Conservation (phyloP, 805 yeast species). For the Isabelozyma pseudorhagii region DNA sequence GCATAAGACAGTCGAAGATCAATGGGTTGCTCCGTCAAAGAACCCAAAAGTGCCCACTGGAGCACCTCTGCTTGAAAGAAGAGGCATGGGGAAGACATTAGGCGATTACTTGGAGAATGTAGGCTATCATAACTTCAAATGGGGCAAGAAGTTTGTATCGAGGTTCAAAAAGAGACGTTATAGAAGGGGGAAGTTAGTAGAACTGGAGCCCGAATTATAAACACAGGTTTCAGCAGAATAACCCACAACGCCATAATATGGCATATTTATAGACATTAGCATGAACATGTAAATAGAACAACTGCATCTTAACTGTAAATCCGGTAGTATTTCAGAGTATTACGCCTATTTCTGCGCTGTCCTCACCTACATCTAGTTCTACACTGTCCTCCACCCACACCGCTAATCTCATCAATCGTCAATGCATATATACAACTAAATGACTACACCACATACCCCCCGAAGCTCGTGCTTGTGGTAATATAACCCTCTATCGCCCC, state of each 20-base stretch:
- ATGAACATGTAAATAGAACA: too few species aligned
- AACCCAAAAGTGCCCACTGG: constrained; percentile 12
- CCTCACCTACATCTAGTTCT: too few species aligned
- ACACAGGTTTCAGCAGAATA: too few species aligned
- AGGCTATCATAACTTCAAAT: constrained; percentile 16
- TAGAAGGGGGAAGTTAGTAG: too few species aligned
- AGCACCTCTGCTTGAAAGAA: constrained; percentile 20
- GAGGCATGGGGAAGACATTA: constrained; percentile 25
- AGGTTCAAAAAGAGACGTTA: neutral
- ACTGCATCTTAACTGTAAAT: too few species aligned
- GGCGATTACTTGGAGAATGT: constrained; percentile 29
- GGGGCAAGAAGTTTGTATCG: constrained; percentile 24
- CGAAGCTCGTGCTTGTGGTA: constrained; percentile 28
- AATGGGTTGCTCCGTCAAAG: neutral
- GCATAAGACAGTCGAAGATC: neutral
- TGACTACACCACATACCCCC: constrained; percentile 29
- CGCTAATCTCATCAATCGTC: neutral
- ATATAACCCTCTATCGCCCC: constrained; percentile 32
- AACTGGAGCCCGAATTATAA: neutral
- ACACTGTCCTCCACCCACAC: neutral
- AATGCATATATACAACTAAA: neutral
- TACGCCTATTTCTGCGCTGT: too few species aligned
- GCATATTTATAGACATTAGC: too few species aligned
- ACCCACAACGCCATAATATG: too few species aligned
- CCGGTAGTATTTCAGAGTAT: too few species aligned